A percentile compares a stretch with the other conserved stretches of the same genome.
These are phyloP conservation scores for Gossypium laxum DNA, from an alignment of 441 rosid species.

Conservation along the genomic window DNA sequence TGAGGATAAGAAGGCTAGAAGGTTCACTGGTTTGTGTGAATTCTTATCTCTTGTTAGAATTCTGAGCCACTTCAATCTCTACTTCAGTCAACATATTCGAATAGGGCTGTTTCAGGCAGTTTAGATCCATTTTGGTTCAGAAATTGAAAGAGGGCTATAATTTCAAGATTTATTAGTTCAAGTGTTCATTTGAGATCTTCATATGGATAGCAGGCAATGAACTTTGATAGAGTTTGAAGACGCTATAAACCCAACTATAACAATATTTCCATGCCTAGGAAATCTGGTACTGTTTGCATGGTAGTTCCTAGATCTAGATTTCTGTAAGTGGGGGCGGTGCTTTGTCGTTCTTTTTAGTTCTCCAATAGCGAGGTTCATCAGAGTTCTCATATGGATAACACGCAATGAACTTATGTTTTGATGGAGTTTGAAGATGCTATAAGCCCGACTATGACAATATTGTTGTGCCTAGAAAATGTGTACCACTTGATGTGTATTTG, in stretches of 20 bases:
- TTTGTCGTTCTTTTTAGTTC: not conserved
- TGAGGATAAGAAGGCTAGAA: not conserved
- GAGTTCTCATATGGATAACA: not conserved
- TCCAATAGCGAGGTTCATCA: not conserved
- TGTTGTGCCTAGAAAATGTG: not conserved
- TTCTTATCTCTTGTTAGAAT: not conserved
- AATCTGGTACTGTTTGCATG: not conserved
- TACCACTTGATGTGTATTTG: not conserved
- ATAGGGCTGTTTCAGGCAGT: not conserved
- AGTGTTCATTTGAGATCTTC: not conserved
- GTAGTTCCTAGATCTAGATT: not conserved
- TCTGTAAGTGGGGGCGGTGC: not conserved
- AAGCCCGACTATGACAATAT: not conserved
- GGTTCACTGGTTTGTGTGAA: not conserved
- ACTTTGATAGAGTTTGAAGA: not conserved
- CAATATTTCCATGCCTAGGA: not conserved
- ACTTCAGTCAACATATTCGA: not conserved
- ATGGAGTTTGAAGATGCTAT: constrained; percentile 4
- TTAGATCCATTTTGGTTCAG: not conserved
- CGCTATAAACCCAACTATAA: not conserved
- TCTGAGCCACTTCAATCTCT: not conserved
- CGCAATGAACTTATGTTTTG: not conserved
- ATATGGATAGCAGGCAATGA: not conserved
- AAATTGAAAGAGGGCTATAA: not conserved
- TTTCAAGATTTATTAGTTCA: not conserved